Evolutionary conservation across 2,329 filamentous ascomycete species (phyloP), one percentile per base, ranked within the genome.

Genomic region (Trichophyton verrucosum): DNA sequence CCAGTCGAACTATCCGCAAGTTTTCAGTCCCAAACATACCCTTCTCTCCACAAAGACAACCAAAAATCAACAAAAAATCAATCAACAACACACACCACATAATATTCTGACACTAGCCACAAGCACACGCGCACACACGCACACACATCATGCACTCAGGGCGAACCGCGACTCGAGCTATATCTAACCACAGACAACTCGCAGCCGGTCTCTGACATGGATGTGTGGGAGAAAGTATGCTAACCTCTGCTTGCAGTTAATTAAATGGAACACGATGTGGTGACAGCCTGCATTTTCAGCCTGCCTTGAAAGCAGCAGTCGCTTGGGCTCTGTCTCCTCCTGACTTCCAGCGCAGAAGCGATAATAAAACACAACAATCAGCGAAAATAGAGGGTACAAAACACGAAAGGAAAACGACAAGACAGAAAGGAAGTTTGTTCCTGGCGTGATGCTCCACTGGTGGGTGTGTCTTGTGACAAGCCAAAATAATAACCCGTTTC

Each of bases 211-310:
- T 55, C n/a, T 24, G 20, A 51, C 33, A 30, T 55, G 30, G n/a
- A 55, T 20, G 51, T 55, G 51, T 55, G 51, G 51, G 51, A 55
- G 51, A 55, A 36, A 36, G 33, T 55, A 55, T 55, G 51, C 51
- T 55, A 55, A 55, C 51, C 51, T 55, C 27, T 55, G 30, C 30
- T 55, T 55, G 51, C 51, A 55, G 51, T 55, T 55, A 27, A 30
- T 36, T 55, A 13, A n/a, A 17, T 55, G 51, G 51, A 36, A 17
- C 11, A 36, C 24, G 24, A 55, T 55, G 51, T 6, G 17, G 24
- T 30, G 8, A 55, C 33, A 9, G 51, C 33, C 30, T 36, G 49
- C 49, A n/a, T 33, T 27, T 36, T 33, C 8, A n/a, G 15, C 36
- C n/a, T 55, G 51, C 51, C 30, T 27, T 33, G 33, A 17, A 27